These are phyloP conservation scores for Paramecium primaurelia DNA, from an alignment of 73 alveolate species.

Conservation along the genomic window DNA sequence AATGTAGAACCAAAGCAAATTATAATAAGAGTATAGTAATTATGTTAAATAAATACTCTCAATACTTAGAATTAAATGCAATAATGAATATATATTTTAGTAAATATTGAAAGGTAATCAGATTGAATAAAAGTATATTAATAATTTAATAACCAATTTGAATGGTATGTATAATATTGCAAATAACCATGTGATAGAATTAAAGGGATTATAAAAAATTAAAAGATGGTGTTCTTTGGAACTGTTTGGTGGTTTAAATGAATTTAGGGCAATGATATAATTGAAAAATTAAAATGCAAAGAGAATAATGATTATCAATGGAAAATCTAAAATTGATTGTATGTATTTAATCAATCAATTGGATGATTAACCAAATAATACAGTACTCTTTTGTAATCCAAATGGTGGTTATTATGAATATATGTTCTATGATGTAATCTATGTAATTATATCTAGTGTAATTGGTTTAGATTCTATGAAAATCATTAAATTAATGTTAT, in stretches of 20 bases:
- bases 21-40: not conserved
- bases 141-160: not conserved
- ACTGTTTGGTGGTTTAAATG: constrained; percentile 4
- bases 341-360: not conserved
- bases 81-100: not conserved
- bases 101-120: not conserved
- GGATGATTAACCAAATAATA: not conserved
- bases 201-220: not conserved
- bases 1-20: not conserved
- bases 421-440: constrained; percentile 24
- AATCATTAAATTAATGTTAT: constrained; percentile 65
- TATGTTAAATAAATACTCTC: not conserved
- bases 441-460: constrained; percentile 51
- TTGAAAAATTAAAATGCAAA: not conserved
- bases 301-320: not conserved
- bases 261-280: not conserved
- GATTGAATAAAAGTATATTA: not conserved
- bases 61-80: not conserved
- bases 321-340: not conserved
- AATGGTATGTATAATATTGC: not conserved
- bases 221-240: constrained; percentile 10
- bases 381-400: constrained; percentile 76
- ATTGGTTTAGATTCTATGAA: constrained; percentile 73
- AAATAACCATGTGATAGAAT: not conserved
- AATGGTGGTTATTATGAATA: constrained; percentile 79